Evolutionary conservation across 1,284 basidiomycete species (phyloP).

Genomic region (Cryptococcus deneoformans): DNA sequence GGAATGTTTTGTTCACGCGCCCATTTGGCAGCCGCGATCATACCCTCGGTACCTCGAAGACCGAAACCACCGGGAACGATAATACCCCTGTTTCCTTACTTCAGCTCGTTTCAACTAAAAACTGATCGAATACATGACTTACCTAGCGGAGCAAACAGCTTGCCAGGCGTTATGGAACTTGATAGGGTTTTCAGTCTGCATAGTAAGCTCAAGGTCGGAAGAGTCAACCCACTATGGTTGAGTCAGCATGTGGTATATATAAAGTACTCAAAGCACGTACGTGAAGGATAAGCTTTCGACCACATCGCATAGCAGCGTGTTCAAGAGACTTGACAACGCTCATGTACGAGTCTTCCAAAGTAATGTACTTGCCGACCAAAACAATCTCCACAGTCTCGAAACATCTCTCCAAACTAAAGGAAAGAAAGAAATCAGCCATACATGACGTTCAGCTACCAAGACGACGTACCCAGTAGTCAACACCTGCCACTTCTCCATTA

Average conservation of each 20-base stretch:
- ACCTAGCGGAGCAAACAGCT: slow-evolving; percentile 85
- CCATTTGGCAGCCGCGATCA: slow-evolving; percentile 96
- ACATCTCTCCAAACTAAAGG: slow-evolving; percentile 62
- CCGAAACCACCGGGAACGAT: slow-evolving; percentile 97
- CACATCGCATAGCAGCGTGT: slow-evolving; percentile 91
- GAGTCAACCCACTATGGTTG: slow-evolving; percentile 86
- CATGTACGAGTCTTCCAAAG: slow-evolving; percentile 98
- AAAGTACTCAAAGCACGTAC: slow-evolving; percentile 51
- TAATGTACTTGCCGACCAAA: slow-evolving; percentile 96
- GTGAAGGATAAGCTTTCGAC: slow-evolving; percentile 74
- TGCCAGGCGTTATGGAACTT: slow-evolving; percentile 97
- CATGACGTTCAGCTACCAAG: background rate
- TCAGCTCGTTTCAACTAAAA: background rate
- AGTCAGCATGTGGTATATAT: background rate
- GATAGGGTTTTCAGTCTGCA: slow-evolving; percentile 74
- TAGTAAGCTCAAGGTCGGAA: slow-evolving; percentile 82
- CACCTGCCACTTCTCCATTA: slow-evolving; percentile 75
- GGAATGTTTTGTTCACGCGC: slow-evolving; percentile 93
- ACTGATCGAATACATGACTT: slow-evolving; percentile 29
- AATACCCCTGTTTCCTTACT: slow-evolving; percentile 65
- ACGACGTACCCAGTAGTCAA: slow-evolving; percentile 67
- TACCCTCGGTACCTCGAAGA: slow-evolving; percentile 89
- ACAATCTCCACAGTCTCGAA: slow-evolving; percentile 89
- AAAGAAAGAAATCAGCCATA: background rate
- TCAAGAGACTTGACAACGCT: slow-evolving; percentile 96